Evolutionary conservation across 345 rosid species (phyloP).

Genomic region (Garcia nutans): DNA sequence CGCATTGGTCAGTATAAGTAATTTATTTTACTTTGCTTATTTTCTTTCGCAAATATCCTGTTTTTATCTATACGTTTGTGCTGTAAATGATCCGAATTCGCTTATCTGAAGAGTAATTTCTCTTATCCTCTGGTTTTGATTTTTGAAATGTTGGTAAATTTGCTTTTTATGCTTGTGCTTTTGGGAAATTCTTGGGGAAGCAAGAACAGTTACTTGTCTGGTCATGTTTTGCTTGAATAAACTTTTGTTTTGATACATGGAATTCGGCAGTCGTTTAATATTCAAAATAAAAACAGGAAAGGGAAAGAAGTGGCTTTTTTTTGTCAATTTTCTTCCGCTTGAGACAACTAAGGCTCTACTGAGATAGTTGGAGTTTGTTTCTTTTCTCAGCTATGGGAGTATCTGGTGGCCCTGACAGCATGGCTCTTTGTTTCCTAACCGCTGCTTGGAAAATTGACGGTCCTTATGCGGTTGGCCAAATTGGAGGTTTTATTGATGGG

Average conservation of each 20-base stretch:
- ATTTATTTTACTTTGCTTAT: background rate
- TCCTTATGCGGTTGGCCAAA: slow-evolving; percentile 24
- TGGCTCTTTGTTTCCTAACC: slow-evolving; percentile 78
- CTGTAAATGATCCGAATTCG: background rate
- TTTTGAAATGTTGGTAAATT: background rate
- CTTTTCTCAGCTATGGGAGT: slow-evolving; percentile 67
- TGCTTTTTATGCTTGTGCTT: background rate
- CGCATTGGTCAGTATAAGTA: slow-evolving; percentile 55
- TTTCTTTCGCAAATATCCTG: background rate
- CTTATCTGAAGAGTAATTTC: background rate
- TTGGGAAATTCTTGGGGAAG: background rate
- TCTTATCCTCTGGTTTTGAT: background rate
- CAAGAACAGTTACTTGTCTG: background rate
- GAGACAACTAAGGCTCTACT: background rate
- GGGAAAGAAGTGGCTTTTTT: background rate
- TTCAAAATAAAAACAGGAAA: background rate
- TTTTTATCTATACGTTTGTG: background rate
- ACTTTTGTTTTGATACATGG: background rate
- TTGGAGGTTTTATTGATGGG: slow-evolving; percentile 61
- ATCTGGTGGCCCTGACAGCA: slow-evolving; percentile 96
- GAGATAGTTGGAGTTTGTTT: slow-evolving; percentile 11
- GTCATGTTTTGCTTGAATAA: background rate
- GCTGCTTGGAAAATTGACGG: slow-evolving; percentile 78
- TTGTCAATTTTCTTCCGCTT: background rate
- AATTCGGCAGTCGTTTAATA: background rate